phyloP scores from a whole-genome alignment of 495 filamentous ascomycete genomes.

The Hypoxylon fragiforme region DNA sequence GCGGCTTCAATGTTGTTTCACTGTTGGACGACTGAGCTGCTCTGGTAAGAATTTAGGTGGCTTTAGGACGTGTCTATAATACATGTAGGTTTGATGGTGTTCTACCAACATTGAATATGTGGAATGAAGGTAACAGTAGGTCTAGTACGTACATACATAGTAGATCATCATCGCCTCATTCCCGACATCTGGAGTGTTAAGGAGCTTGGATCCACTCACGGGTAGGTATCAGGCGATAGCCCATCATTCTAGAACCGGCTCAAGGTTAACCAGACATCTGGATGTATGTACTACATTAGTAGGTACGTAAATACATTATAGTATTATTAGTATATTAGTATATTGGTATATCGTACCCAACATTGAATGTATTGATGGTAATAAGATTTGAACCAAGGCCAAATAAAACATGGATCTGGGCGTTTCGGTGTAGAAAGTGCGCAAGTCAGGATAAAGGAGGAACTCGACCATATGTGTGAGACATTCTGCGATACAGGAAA shows the following conservation, averaged over 20 bases:
- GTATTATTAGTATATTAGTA: no score
- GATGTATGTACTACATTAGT: background rate
- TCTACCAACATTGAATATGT: no score
- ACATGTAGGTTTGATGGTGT: constrained; percentile 9
- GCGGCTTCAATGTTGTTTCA: constrained; percentile 10
- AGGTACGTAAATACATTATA: no score
- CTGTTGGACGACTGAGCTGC: constrained; percentile 17
- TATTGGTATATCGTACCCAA: no score
- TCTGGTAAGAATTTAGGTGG: constrained; percentile 19
- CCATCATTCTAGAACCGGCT: background rate
- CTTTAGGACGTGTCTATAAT: constrained; percentile 8
- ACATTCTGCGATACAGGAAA: no score
- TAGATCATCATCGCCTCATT: constrained; percentile 4
- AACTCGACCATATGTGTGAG: constrained; percentile 8
- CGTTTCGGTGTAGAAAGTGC: constrained; percentile 20
- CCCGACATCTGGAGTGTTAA: no score
- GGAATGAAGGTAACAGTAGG: constrained; percentile 3
- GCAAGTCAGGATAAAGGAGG: constrained; percentile 1
- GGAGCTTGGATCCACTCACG: no score
- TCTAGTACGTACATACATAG: background rate
- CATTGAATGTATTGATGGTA: no score
- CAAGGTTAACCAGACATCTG: background rate
- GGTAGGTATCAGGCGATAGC: background rate
- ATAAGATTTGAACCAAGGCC: background rate
- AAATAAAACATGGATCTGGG: constrained; percentile 6